phyloP scores from a whole-genome alignment of 306 rosid species.

The Rosa chinensis region DNA sequence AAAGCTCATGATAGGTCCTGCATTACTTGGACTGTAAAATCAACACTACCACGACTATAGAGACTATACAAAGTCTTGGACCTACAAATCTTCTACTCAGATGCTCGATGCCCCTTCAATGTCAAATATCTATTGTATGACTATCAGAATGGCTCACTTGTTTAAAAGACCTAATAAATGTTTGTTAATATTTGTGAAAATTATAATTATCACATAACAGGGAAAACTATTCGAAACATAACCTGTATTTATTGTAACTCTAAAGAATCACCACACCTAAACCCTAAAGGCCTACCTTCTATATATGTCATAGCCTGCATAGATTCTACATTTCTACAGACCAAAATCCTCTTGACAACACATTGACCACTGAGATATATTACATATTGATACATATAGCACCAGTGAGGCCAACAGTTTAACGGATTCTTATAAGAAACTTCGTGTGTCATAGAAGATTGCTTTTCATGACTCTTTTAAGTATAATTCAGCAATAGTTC shows the following conservation, averaged over 20 bases:
- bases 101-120: not conserved
- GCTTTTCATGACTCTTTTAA: no score
- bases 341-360: not conserved
- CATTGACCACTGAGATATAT: not conserved
- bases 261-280: not conserved
- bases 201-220: no score
- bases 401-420: not conserved
- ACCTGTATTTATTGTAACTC: not conserved
- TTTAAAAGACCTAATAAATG: no score
- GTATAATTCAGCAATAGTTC: no score
- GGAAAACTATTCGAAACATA: no score
- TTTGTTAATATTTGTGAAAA: no score
- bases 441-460: no score
- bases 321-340: not conserved
- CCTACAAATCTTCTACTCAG: not conserved
- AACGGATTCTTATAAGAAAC: not conserved
- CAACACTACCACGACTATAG: not conserved
- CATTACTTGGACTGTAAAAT: no score
- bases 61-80: not conserved
- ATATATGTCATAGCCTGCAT: not conserved
- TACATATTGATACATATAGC: not conserved
- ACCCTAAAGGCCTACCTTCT: not conserved
- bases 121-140: not conserved
- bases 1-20: no score
- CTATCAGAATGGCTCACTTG: not conserved